A percentile compares a stretch with the other conserved stretches of the same genome.
These are phyloP conservation scores for Oropetium thomaeum DNA, from an alignment of 176 grass and related monocot genomes.

Conservation along the genomic window DNA sequence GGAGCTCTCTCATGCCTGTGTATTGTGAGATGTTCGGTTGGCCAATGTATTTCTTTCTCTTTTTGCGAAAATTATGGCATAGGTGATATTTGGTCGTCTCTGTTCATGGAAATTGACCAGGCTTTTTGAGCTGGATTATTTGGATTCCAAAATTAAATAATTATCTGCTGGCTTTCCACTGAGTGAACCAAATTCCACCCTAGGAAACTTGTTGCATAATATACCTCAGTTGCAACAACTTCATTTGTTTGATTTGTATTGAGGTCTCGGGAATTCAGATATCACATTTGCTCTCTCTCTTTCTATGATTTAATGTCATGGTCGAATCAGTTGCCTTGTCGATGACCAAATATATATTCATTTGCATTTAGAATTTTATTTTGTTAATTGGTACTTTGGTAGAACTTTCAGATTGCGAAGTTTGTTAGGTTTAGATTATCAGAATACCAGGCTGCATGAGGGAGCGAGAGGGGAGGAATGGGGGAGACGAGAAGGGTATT, in stretches of 20 bases:
- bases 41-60: neutral
- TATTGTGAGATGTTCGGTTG: neutral
- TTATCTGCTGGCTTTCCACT: neutral
- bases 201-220: neutral
- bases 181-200: neutral
- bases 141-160: neutral
- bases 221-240: neutral
- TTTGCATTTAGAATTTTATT: neutral
- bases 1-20: neutral
- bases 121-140: neutral
- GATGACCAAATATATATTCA: neutral
- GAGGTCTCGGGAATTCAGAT: neutral
- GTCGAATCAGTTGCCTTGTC: neutral
- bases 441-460: neutral
- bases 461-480: too few species aligned
- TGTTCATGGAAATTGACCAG: neutral
- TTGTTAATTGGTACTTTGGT: neutral
- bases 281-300: neutral
- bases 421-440: neutral
- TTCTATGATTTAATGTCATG: neutral
- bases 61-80: neutral
- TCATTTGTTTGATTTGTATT: slow-evolving; percentile 8
- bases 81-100: neutral
- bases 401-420: neutral
- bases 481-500: neutral